Conservation (phyloP, 139 green algal species). For the Pycnococcus provasolii region DNA sequence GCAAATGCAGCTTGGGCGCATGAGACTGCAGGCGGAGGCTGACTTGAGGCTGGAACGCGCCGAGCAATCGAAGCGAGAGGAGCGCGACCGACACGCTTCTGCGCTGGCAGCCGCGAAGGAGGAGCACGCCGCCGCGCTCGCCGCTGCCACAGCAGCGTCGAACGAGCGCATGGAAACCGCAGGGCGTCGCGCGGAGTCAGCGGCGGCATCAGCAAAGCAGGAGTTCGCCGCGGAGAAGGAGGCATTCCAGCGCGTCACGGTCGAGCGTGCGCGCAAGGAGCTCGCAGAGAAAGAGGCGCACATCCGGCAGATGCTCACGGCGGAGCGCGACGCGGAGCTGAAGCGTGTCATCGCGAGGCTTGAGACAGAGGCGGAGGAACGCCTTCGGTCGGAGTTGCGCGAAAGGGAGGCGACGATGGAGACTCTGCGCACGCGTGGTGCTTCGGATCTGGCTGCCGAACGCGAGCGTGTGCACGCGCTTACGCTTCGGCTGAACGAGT, state of each 20-base stretch:
- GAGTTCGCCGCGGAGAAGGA: too few species aligned
- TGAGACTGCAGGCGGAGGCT: constrained; percentile 10
- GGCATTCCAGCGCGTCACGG: constrained; percentile 27
- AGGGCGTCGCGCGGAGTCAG: too few species aligned
- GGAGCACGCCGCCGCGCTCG: too few species aligned
- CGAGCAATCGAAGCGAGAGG: constrained; percentile 6
- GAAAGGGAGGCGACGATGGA: constrained; percentile 2
- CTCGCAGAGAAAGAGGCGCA: constrained; percentile 21
- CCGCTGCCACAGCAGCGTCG: too few species aligned
- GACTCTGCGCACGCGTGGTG: not conserved
- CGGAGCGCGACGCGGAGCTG: constrained; percentile 16
- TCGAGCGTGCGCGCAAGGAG: constrained; percentile 18
- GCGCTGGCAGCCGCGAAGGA: too few species aligned
- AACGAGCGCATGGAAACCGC: too few species aligned
- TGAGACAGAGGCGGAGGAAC: constrained; percentile 14
- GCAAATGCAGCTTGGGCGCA: constrained; percentile 34
- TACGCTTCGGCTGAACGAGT: too few species aligned
- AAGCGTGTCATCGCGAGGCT: constrained; percentile 7
- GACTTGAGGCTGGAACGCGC: constrained; percentile 19
- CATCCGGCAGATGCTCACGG: not conserved
- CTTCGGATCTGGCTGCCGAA: too few species aligned
- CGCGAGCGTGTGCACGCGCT: too few species aligned
- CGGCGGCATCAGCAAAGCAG: too few species aligned
- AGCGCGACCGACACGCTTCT: not conserved
- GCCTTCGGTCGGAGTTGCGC: not conserved